Evolutionary conservation across 2,329 filamentous ascomycete species (phyloP).

Genomic region (Tolypocladium inflatum): DNA sequence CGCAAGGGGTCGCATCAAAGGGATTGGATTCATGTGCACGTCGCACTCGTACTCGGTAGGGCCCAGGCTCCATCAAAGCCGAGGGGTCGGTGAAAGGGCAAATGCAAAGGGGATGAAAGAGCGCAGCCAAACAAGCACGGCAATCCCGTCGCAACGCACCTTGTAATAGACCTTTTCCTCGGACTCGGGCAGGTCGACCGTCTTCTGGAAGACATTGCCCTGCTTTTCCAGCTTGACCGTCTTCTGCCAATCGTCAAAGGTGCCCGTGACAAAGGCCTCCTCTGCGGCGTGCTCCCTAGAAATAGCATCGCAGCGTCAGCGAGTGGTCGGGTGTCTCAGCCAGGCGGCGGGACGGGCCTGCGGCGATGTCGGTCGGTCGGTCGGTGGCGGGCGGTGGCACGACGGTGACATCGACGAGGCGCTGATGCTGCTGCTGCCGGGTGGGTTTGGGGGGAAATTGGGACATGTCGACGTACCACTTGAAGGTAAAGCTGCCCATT

Average conservation of each 20-base stretch:
- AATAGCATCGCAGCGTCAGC: conserved; percentile 3
- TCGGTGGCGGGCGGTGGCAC: background rate
- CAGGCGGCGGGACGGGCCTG: background rate
- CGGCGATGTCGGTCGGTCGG: background rate
- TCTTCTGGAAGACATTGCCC: conserved; percentile 67
- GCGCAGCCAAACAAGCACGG: background rate
- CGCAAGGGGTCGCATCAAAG: background rate
- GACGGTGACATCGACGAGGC: background rate
- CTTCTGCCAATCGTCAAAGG: conserved; percentile 91
- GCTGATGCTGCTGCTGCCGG: background rate
- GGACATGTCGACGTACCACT: conserved; percentile 45
- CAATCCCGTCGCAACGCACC: conserved; percentile 43
- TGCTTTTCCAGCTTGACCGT: conserved; percentile 73
- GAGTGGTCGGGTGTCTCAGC: background rate
- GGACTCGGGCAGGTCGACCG: conserved; percentile 58
- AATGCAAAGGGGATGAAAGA: background rate
- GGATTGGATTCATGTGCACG: background rate
- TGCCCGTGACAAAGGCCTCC: conserved; percentile 90
- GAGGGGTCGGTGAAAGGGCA: background rate
- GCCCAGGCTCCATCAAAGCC: background rate
- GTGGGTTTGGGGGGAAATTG: conserved; percentile 1
- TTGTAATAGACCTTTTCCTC: conserved; percentile 84
- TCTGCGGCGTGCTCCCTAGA: conserved; percentile 72
- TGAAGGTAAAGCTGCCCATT: conserved; percentile 63
- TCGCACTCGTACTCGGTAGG: background rate